Conservation (phyloP, 257 asterid species). For the Scutellaria baicalensis region DNA sequence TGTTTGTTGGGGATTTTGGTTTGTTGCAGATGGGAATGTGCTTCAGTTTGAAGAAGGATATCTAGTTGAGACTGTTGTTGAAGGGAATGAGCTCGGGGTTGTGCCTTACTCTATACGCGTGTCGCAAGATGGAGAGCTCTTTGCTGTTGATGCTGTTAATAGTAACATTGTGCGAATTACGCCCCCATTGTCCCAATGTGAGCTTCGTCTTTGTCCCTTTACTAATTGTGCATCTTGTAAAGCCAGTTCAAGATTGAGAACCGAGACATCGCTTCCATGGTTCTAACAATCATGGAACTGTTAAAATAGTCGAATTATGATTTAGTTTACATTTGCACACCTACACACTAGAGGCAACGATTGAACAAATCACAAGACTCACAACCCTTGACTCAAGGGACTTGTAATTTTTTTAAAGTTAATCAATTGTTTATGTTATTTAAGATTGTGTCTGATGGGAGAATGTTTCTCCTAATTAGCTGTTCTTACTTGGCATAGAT, state of each 20-base stretch:
- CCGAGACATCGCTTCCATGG: neutral
- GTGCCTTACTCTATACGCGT: conserved; percentile 70
- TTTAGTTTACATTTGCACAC: neutral
- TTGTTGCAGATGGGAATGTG: conserved; percentile 61
- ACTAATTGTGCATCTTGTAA: neutral
- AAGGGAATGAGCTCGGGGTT: conserved; percentile 87
- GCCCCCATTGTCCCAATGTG: conserved; percentile 91
- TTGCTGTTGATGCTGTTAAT: conserved; percentile 85
- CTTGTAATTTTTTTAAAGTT: neutral
- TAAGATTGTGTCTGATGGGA: neutral
- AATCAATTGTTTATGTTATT: neutral
- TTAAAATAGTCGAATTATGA: neutral
- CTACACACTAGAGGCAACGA: neutral
- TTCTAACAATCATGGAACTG: neutral
- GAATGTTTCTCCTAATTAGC: neutral
- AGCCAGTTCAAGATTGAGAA: neutral
- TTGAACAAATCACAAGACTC: neutral
- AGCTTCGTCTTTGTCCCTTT: conserved; percentile 18
- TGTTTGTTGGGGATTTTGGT: neutral
- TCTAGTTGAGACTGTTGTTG: conserved; percentile 89
- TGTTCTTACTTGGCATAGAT: neutral
- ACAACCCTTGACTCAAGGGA: neutral
- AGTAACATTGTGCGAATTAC: conserved; percentile 84
- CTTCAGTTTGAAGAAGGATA: conserved; percentile 90
- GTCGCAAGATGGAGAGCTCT: conserved; percentile 90